Percentiles rank a stretch among this genome's conserved stretches.
These are phyloP conservation scores for Erodium moschatum DNA, from an alignment of 441 rosid species.

Conservation along the genomic window DNA sequence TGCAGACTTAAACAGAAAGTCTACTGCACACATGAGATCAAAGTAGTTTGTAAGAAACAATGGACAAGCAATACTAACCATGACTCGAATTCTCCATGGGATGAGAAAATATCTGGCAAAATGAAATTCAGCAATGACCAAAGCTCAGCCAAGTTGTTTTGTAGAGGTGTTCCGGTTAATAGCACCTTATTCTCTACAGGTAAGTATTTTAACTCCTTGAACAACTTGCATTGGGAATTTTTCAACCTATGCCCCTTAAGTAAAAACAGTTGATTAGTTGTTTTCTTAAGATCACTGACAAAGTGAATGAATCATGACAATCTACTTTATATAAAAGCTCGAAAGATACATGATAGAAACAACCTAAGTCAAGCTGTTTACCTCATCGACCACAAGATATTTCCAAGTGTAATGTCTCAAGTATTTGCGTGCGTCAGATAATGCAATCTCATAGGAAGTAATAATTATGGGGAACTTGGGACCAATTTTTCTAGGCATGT, in stretches of 20 bases:
- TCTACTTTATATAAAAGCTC: neutral
- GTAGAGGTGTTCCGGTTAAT: slow-evolving; percentile 91
- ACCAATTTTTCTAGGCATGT: slow-evolving; percentile 65
- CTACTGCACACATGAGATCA: neutral
- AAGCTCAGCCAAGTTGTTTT: slow-evolving; percentile 87
- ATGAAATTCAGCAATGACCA: slow-evolving; percentile 91
- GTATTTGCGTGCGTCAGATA: slow-evolving; percentile 52
- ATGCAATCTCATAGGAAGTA: slow-evolving; percentile 91
- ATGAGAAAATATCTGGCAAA: slow-evolving; percentile 85
- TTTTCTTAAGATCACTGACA: slow-evolving; percentile 10
- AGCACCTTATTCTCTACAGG: slow-evolving; percentile 74
- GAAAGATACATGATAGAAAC: neutral
- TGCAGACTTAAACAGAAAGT: neutral
- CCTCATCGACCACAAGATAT: slow-evolving; percentile 94
- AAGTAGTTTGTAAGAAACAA: neutral
- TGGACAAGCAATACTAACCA: slow-evolving; percentile 37
- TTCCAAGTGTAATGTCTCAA: slow-evolving; percentile 77
- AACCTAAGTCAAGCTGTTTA: slow-evolving; percentile 20
- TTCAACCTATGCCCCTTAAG: slow-evolving; percentile 91
- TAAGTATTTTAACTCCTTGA: slow-evolving; percentile 51
- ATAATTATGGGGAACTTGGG: slow-evolving; percentile 71
- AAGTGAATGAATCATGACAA: neutral
- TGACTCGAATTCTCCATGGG: slow-evolving; percentile 89
- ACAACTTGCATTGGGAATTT: slow-evolving; percentile 69
- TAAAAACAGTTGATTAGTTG: slow-evolving; percentile 1